Percentiles rank a stretch among this genome's conserved stretches.
phyloP scores from a whole-genome alignment of 176 grass and related monocot species.

The Hyparrhenia diplandra region DNA sequence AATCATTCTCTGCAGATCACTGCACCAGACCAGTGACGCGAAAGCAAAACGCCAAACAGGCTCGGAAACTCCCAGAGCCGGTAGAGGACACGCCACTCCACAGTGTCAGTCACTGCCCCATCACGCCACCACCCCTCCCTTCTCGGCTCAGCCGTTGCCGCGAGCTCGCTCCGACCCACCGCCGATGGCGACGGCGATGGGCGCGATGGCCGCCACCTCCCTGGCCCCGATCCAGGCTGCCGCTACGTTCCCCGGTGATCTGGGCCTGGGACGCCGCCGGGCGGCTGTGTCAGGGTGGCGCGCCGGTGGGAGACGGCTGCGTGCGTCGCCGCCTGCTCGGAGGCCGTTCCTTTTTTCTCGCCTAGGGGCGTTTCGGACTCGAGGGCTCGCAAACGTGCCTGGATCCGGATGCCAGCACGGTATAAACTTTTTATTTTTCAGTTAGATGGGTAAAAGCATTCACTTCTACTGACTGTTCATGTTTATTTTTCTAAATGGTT shows the following conservation, averaged over 20 bases:
- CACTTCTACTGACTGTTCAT: neutral
- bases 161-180: neutral
- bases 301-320: slow-evolving; percentile 21
- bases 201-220: slow-evolving; percentile 24
- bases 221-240: slow-evolving; percentile 12
- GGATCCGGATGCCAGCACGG: slow-evolving; percentile 92
- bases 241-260: neutral
- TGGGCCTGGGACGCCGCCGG: neutral
- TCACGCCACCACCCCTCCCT: neutral
- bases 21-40: neutral
- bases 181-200: slow-evolving; percentile 55
- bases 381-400: slow-evolving; percentile 81
- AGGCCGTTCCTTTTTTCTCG: slow-evolving; percentile 57
- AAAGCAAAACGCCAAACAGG: neutral
- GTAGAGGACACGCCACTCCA: slow-evolving; percentile 17
- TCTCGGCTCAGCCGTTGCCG: slow-evolving; percentile 5
- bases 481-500: neutral
- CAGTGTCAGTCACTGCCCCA: slow-evolving; percentile 10
- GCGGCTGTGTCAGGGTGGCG: neutral
- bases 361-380: slow-evolving; percentile 80
- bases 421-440: slow-evolving; percentile 11
- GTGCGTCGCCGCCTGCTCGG: neutral
- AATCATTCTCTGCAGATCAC: no score
- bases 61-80: neutral
- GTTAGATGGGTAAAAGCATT: neutral